Evolutionary conservation across 768 basidiomycete genomes (phyloP).

Genomic region (Omphalotus guepiniiformis): DNA sequence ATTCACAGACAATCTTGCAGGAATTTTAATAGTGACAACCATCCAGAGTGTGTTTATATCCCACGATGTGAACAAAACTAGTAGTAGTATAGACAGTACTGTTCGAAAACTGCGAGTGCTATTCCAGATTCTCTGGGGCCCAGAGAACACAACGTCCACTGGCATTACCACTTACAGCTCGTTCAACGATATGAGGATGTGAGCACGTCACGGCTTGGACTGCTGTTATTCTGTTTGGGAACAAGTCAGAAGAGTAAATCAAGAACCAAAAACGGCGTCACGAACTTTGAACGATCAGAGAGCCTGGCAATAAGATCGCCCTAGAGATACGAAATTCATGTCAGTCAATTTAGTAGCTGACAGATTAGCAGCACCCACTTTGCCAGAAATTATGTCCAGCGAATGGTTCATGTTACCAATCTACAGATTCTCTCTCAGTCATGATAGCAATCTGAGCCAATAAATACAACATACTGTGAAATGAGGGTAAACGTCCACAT

Average conservation of each 20-base stretch:
- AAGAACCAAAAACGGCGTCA: neutral
- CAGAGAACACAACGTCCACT: constrained; percentile 79
- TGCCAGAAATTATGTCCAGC: constrained; percentile 68
- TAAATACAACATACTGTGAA: constrained; percentile 57
- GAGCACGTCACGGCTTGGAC: constrained; percentile 90
- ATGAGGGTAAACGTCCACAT: constrained; percentile 78
- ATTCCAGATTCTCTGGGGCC: constrained; percentile 42
- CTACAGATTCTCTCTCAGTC: constrained; percentile 26
- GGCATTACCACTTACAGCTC: constrained; percentile 73
- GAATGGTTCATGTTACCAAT: constrained; percentile 80
- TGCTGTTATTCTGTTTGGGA: constrained; percentile 57
- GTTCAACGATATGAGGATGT: constrained; percentile 70
- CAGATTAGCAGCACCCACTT: constrained; percentile 27
- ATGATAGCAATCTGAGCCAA: neutral
- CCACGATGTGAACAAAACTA: too few relatives aligned
- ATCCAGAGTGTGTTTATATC: too few relatives aligned
- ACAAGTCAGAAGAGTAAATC: neutral
- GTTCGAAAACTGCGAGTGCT: too few relatives aligned
- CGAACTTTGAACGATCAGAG: constrained; percentile 52
- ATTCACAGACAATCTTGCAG: too few relatives aligned
- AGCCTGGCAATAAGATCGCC: constrained; percentile 68
- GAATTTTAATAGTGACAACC: too few relatives aligned
- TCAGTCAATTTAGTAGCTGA: neutral
- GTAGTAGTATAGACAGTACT: too few relatives aligned
- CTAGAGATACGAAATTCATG: constrained; percentile 31